phyloP scores from a whole-genome alignment of 257 asterid species.

The Salvia miltiorrhiza region DNA sequence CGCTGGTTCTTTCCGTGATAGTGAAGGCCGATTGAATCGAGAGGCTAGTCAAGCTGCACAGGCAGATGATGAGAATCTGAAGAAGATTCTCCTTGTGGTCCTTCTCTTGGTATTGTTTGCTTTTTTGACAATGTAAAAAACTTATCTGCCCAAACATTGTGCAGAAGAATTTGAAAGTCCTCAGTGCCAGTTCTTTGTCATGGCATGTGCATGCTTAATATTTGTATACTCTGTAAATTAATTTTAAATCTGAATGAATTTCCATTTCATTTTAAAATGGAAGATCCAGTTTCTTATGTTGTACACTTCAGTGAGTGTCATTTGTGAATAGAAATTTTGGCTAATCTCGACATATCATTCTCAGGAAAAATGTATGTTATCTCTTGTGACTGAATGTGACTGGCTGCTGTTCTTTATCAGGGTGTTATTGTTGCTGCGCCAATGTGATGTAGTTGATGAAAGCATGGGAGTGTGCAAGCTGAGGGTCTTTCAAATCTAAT shows the following conservation, averaged over 20 bases:
- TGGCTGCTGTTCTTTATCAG: conserved; percentile 1
- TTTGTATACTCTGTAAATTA: conserved; percentile 17
- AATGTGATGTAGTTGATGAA: background rate
- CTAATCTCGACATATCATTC: background rate
- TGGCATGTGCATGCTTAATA: background rate
- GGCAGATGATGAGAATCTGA: conserved; percentile 49
- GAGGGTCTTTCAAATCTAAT: background rate
- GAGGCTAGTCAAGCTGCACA: conserved; percentile 28
- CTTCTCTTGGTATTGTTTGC: conserved; percentile 38
- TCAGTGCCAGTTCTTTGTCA: background rate
- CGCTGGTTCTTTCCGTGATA: conserved; percentile 25
- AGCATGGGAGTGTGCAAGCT: background rate
- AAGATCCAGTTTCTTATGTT: background rate
- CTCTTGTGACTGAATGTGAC: background rate
- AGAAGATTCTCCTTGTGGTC: conserved; percentile 38
- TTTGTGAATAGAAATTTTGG: background rate
- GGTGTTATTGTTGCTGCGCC: background rate
- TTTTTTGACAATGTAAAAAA: conserved; percentile 29
- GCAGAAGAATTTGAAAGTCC: background rate
- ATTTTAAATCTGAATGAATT: background rate
- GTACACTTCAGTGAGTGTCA: background rate
- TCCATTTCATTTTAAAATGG: background rate
- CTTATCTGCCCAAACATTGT: background rate
- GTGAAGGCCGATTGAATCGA: conserved; percentile 16
- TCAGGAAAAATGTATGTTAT: background rate